phyloP scores from a whole-genome alignment of 768 basidiomycete species.

The Boletus sp. region DNA sequence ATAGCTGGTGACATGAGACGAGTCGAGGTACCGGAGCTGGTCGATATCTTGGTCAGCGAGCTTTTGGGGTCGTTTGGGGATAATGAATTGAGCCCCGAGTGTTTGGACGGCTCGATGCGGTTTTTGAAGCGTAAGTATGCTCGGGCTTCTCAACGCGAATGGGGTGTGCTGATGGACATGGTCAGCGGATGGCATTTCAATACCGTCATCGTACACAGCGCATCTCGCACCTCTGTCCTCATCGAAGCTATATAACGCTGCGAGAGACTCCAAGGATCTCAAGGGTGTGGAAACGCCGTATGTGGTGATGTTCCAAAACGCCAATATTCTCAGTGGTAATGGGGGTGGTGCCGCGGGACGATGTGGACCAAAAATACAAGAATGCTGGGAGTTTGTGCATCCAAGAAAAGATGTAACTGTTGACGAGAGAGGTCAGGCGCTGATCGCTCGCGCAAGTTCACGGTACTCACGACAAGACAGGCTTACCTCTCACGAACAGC shows the following conservation, averaged over 20 bases:
- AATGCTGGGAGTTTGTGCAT: slow-evolving; percentile 98
- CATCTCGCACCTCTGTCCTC: slow-evolving; percentile 94
- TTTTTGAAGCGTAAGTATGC: slow-evolving; percentile 75
- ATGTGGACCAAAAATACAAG: slow-evolving; percentile 84
- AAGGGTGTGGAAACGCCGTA: slow-evolving; percentile 93
- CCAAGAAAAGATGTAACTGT: slow-evolving; percentile 78
- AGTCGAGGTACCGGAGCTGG: slow-evolving; percentile 78
- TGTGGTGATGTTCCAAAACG: slow-evolving; percentile 97
- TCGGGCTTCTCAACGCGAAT: background rate
- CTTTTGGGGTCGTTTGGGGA: slow-evolving; percentile 97
- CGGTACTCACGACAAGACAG: slow-evolving; percentile 39
- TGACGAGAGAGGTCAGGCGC: slow-evolving; percentile 60
- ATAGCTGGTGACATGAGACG: slow-evolving; percentile 95
- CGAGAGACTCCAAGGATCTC: slow-evolving; percentile 58
- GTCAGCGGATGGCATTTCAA: slow-evolving; percentile 88
- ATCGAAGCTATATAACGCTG: slow-evolving; percentile 87
- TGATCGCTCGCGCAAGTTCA: background rate
- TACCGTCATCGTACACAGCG: slow-evolving; percentile 94
- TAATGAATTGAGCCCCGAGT: slow-evolving; percentile 97
- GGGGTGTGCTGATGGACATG: slow-evolving; percentile 10
- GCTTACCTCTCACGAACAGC: slow-evolving; percentile 89
- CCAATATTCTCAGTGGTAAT: slow-evolving; percentile 83
- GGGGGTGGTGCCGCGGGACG: slow-evolving; percentile 58
- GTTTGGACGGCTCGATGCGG: slow-evolving; percentile 91
- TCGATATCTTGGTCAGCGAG: slow-evolving; percentile 94